Evolutionary conservation across 2,329 filamentous ascomycete genomes (phyloP), one percentile per base, ranked within the genome.

Genomic region (Cadophora sp.): DNA sequence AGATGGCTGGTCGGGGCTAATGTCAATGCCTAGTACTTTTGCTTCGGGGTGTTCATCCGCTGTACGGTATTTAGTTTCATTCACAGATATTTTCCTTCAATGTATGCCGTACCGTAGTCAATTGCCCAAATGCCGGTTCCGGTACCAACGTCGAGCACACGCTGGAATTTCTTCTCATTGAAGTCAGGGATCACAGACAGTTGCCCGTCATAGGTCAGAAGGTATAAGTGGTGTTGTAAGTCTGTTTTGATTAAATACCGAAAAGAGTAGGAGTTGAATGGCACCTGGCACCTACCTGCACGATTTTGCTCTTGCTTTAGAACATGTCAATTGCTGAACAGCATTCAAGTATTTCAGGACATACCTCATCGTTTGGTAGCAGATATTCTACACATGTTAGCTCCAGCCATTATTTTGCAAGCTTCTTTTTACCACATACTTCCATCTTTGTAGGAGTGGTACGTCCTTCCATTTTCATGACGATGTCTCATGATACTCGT

Each of bases 101-200:
- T 9, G n/a, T n/a, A n/a, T n/a, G n/a, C 33, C 3, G 9, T 58
- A 24, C 39, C 56, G 16, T 45, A 59, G n/a, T 59, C 56, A 47
- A 45, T 59, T 18, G 56, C 56, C 56, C 56, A 59, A 36, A 55
- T 55, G 5, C 51, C 51, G 39, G 30, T 55, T 2, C 80, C 80
- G 0, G 79, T 80, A 30, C 79, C 79, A 36, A 81, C 73, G 59
- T 82, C 80, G 0, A 81, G 74, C 6, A 81, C 67, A 18, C 68
- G 72, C 18, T 75, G 73, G 3, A 73, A 20, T 4, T 47, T 43
- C 14, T 60, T 62, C 3, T 67, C 61, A 36, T 66, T 58, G 65
- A 59, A 47, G 11, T 65, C 30, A 14, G 66, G 66, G 27, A 53
- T 59, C 1, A 69, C 16, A 43, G 43, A 68, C n/a, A 71, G 50